Percentiles rank a stretch among this genome's conserved stretches.
Evolutionary conservation across 1,139 yeast genomes (phyloP).

Genomic region (Yamadazyma spencermartinsiae): DNA sequence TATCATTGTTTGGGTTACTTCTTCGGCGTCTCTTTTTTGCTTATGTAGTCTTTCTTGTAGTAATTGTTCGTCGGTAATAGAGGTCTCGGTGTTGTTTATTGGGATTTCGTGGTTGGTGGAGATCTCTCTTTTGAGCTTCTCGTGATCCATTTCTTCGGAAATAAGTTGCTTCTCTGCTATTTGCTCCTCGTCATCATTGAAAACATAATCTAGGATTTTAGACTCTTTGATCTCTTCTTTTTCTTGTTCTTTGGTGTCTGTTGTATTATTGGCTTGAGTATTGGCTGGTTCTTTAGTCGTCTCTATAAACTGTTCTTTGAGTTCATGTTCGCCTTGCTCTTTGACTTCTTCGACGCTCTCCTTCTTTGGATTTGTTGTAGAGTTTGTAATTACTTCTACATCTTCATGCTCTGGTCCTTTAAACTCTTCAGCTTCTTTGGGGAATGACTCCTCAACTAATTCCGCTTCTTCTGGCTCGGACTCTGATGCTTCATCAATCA

Average conservation of each 20-base stretch:
- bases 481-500: constrained; percentile 11
- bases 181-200: constrained; percentile 77
- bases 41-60: constrained; percentile 61
- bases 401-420: constrained; percentile 5
- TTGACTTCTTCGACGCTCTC: constrained; percentile 2
- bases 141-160: constrained; percentile 73
- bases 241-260: not conserved
- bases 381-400: no score
- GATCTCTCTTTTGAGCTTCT: constrained; percentile 54
- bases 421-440: constrained; percentile 5
- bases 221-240: not conserved
- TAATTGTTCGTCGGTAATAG: constrained; percentile 51
- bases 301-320: not conserved
- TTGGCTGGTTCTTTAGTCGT: not conserved
- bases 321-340: no score
- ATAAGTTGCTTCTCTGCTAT: constrained; percentile 59
- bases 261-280: not conserved
- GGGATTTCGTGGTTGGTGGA: constrained; percentile 27
- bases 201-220: constrained; percentile 53
- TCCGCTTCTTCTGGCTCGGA: constrained; percentile 6
- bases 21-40: constrained; percentile 86
- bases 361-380: not conserved
- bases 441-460: no score
- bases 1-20: constrained; percentile 84
- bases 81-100: constrained; percentile 20